These are phyloP conservation scores for Paramyrothecium roridum DNA, from an alignment of 2,329 filamentous ascomycete genomes.

Conservation along the genomic window DNA sequence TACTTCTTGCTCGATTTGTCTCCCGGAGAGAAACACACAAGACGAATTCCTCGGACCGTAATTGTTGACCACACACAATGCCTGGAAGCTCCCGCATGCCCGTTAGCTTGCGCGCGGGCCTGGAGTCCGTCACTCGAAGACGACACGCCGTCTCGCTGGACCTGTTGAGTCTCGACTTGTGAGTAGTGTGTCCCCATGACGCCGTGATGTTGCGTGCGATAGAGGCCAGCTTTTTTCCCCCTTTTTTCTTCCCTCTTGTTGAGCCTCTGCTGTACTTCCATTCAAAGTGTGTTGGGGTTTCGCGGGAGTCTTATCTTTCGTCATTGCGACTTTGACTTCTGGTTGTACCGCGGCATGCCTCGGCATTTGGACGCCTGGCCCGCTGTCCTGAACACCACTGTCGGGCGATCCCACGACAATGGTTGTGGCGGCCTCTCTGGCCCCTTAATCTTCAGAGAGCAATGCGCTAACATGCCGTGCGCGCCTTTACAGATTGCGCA, in stretches of 20 bases:
- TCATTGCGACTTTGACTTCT: no score
- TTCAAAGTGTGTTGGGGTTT: no score
- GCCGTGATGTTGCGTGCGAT: background rate
- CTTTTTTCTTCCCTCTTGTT: no score
- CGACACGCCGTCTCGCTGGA: slow-evolving; percentile 54
- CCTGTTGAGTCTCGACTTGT: slow-evolving; percentile 67
- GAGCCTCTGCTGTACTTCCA: no score
- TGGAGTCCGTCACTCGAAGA: slow-evolving; percentile 57
- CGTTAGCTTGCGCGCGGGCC: slow-evolving; percentile 65
- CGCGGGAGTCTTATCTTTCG: no score
- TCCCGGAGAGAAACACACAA: no score
- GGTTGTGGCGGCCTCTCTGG: background rate
- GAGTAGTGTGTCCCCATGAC: slow-evolving; percentile 30
- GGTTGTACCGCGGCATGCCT: no score
- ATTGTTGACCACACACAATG: slow-evolving; percentile 36
- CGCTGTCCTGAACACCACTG: background rate
- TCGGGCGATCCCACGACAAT: background rate
- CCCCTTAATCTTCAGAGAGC: background rate
- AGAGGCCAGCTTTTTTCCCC: no score
- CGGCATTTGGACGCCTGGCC: background rate
- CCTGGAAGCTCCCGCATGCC: slow-evolving; percentile 68
- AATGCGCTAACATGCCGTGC: background rate
- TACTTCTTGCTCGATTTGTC: no score
- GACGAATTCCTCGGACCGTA: background rate
- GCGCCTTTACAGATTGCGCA: slow-evolving; percentile 58